Evolutionary conservation across 73 alveolate species (phyloP).

Genomic region (Blepharisma stoltei): DNA sequence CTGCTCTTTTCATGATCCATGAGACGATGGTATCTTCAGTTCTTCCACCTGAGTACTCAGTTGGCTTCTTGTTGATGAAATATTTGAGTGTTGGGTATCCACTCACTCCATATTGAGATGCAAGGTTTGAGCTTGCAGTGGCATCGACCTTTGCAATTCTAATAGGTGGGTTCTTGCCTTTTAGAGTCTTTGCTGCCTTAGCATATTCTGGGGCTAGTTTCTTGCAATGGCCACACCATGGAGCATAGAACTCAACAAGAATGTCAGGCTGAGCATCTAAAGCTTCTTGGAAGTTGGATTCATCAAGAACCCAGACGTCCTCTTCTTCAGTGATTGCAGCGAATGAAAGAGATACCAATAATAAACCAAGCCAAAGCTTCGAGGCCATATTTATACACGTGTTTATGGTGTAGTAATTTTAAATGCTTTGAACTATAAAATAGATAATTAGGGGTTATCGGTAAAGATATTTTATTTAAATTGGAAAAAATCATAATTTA

Average conservation of each 20-base stretch:
- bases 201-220: conserved; percentile 91
- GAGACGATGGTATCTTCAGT: conserved; percentile 76
- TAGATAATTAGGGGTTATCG: too few relatives aligned
- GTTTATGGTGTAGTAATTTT: too few relatives aligned
- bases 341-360: background rate
- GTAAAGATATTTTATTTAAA: too few relatives aligned
- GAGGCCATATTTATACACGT: too few relatives aligned
- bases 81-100: conserved; percentile 79
- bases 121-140: conserved; percentile 51
- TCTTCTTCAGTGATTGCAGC: background rate
- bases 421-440: too few relatives aligned
- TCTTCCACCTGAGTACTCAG: conserved; percentile 71
- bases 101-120: conserved; percentile 50
- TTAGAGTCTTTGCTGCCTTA: conserved; percentile 84
- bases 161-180: conserved; percentile 58
- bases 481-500: too few relatives aligned
- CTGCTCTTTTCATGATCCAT: conserved; percentile 91
- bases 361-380: background rate
- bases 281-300: conserved; percentile 16
- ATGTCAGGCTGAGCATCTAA: background rate
- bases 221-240: conserved; percentile 98
- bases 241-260: conserved; percentile 61
- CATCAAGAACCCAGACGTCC: conserved; percentile 9
- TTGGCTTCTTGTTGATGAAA: conserved; percentile 53
- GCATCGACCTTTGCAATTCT: conserved; percentile 91